Evolutionary conservation across 1,284 basidiomycete genomes (phyloP).

Genomic region (Ceratobasidium sp.): DNA sequence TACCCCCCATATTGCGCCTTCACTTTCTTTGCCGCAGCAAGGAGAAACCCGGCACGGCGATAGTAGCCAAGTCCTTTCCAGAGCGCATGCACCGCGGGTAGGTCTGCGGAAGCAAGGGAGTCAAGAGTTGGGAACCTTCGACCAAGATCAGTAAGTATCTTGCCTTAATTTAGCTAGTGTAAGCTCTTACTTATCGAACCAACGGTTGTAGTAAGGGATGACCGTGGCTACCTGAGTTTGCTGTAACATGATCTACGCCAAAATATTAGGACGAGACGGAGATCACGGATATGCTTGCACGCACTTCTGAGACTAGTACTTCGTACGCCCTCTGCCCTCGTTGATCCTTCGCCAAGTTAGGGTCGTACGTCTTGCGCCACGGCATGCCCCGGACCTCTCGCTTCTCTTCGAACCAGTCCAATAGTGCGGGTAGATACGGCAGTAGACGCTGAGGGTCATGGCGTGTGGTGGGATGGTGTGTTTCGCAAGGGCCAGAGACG

Average conservation of each 20-base stretch:
- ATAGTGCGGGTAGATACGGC: slow-evolving; percentile 49
- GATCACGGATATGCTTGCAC: slow-evolving; percentile 36
- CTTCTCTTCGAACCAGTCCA: slow-evolving; percentile 73
- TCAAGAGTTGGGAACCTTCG: slow-evolving; percentile 85
- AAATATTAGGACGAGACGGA: slow-evolving; percentile 64
- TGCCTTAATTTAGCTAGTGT: slow-evolving; percentile 39
- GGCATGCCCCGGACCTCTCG: slow-evolving; percentile 80
- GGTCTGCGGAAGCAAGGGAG: slow-evolving; percentile 76
- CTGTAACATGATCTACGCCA: slow-evolving; percentile 97
- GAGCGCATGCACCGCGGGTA: slow-evolving; percentile 85
- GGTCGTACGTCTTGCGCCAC: slow-evolving; percentile 79
- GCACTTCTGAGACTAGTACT: slow-evolving; percentile 57
- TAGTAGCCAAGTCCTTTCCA: slow-evolving; percentile 97
- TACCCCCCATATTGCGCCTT: slow-evolving; percentile 72
- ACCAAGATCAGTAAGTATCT: not conserved
- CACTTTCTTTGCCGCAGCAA: slow-evolving; percentile 81
- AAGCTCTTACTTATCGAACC: slow-evolving; percentile 74
- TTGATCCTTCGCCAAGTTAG: slow-evolving; percentile 61
- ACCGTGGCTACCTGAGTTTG: slow-evolving; percentile 94
- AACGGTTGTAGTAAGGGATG: slow-evolving; percentile 87
- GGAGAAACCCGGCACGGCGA: slow-evolving; percentile 82
- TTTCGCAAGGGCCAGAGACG: not conserved
- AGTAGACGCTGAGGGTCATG: slow-evolving; percentile 38
- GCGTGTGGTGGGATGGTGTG: slow-evolving; percentile 31
- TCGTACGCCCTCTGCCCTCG: slow-evolving; percentile 82